phyloP scores from a whole-genome alignment of 2,329 filamentous ascomycete genomes.

The Paraphoma sp. region DNA sequence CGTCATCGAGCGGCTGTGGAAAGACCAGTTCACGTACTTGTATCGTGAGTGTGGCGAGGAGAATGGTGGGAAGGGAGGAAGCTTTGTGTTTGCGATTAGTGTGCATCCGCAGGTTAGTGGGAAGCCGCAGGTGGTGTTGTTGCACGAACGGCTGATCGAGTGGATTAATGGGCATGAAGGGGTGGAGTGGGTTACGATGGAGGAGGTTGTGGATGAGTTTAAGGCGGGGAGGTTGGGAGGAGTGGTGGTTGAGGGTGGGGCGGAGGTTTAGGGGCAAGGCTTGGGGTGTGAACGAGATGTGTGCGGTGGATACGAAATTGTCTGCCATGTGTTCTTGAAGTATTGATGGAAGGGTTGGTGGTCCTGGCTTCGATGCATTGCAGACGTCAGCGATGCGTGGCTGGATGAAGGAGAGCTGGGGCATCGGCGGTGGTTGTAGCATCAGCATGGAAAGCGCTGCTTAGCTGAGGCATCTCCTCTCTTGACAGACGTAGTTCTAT shows the following conservation, averaged over 20 bases:
- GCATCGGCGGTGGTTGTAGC: too few species aligned
- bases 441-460: too few species aligned
- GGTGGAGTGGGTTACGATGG: constrained; percentile 52
- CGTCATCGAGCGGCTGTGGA: constrained; percentile 53
- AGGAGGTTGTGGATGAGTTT: constrained; percentile 47
- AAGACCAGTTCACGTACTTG: constrained; percentile 55
- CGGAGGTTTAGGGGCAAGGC: not conserved
- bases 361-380: too few species aligned
- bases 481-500: not conserved
- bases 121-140: constrained; percentile 54
- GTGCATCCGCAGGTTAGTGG: constrained; percentile 58
- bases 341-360: too few species aligned
- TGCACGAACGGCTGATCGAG: constrained; percentile 57
- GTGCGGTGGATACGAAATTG: too few species aligned
- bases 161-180: constrained; percentile 55
- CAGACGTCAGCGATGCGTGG: too few species aligned
- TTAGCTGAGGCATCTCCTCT: not conserved
- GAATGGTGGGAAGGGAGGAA: constrained; percentile 42
- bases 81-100: constrained; percentile 56
- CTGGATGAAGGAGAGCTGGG: too few species aligned
- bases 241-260: constrained; percentile 44
- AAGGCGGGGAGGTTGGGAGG: constrained; percentile 42
- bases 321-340: too few species aligned
- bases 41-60: constrained; percentile 51
- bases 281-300: too few species aligned